These are phyloP conservation scores for Sporobolus alterniflorus DNA, from an alignment of 202 grass and related monocot species.

Conservation along the genomic window DNA sequence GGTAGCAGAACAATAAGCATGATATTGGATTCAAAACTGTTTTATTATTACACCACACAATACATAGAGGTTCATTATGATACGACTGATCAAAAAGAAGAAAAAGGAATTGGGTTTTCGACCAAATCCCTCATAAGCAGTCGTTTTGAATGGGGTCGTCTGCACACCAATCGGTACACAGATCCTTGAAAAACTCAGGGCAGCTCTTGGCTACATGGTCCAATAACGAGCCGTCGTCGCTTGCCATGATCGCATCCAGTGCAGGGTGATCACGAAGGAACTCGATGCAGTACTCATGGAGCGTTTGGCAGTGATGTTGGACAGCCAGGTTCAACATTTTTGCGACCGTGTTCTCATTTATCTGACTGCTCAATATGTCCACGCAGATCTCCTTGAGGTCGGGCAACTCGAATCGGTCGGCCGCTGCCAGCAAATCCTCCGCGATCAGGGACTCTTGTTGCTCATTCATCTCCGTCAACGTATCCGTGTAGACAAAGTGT, in stretches of 20 bases:
- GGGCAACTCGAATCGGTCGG: background rate
- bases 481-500: background rate
- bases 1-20: too few relatives aligned
- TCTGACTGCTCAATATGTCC: background rate
- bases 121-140: too few relatives aligned
- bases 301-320: background rate
- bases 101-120: too few relatives aligned
- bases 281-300: background rate
- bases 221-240: background rate
- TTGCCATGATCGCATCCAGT: background rate
- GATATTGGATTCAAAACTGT: too few relatives aligned
- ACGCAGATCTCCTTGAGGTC: background rate
- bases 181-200: background rate
- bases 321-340: background rate
- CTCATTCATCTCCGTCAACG: background rate
- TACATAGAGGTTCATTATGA: too few relatives aligned
- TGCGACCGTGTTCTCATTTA: background rate
- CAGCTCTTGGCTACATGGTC: background rate
- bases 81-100: too few relatives aligned
- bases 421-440: background rate
- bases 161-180: background rate
- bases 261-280: background rate
- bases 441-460: background rate
- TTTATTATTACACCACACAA: too few relatives aligned
- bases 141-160: background rate